phyloP scores from a whole-genome alignment of 2,329 filamentous ascomycete species.

The Penicillium digitatum region DNA sequence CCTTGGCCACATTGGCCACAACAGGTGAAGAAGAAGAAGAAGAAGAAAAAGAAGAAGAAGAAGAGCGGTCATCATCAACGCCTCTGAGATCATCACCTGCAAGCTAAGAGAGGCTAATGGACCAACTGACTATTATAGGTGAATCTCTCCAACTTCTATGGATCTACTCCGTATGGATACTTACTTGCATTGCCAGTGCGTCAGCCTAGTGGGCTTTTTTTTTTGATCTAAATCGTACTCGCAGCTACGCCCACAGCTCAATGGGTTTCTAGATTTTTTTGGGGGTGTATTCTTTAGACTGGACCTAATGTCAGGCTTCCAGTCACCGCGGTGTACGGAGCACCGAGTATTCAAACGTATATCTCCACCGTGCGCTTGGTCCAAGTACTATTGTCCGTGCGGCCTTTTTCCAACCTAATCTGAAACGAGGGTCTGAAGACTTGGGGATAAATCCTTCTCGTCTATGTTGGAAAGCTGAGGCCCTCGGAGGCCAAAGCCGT shows the following conservation, averaged over 20 bases:
- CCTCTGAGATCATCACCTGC: slow-evolving; percentile 14
- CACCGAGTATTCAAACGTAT: background rate
- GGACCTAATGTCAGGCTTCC: background rate
- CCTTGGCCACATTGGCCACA: slow-evolving; percentile 4
- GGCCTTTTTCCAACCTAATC: slow-evolving; percentile 3
- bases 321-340: too few relatives aligned
- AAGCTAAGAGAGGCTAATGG: slow-evolving; percentile 4
- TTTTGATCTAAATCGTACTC: background rate
- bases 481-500: background rate
- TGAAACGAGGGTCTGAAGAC: background rate
- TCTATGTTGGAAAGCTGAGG: background rate
- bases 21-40: background rate
- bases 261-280: background rate
- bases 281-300: too few relatives aligned
- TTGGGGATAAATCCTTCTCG: background rate
- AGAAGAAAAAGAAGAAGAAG: background rate
- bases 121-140: slow-evolving; percentile 1
- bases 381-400: background rate
- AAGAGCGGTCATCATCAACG: slow-evolving; percentile 3
- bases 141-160: background rate
- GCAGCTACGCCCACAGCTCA: background rate
- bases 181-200: background rate
- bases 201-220: background rate
- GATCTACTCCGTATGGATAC: background rate
- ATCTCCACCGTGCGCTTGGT: slow-evolving; percentile 1